Conservation (phyloP, 179 eudicot species). For the Beta macrorhiza region DNA sequence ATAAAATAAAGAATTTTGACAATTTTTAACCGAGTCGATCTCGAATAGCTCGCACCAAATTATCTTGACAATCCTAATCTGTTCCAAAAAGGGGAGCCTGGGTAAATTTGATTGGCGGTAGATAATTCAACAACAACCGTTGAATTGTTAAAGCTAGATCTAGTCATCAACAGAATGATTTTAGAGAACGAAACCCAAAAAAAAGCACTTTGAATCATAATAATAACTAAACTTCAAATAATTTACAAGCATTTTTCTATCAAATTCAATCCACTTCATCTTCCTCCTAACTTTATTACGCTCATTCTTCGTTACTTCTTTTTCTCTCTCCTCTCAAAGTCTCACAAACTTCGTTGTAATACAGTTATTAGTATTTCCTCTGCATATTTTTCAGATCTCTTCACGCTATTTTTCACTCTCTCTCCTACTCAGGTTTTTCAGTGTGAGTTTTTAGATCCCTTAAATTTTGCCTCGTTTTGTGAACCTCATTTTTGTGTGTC, state of each 20-base stretch:
- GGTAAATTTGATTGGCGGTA: background rate
- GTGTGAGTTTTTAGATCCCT: slow-evolving; percentile 20
- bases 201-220: background rate
- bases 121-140: slow-evolving; percentile 5
- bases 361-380: too few relatives aligned
- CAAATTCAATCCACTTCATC: slow-evolving; percentile 10
- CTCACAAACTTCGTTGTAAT: background rate
- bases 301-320: slow-evolving; percentile 13
- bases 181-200: background rate
- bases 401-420: background rate
- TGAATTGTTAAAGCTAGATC: slow-evolving; percentile 12
- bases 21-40: too few relatives aligned
- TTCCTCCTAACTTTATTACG: background rate
- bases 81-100: too few relatives aligned
- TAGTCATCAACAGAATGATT: background rate
- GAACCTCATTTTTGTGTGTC: background rate
- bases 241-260: background rate
- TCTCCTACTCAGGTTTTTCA: background rate
- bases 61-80: too few relatives aligned
- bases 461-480: background rate
- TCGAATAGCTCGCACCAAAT: too few relatives aligned
- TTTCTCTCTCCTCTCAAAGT: slow-evolving; percentile 3
- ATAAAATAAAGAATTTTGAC: too few relatives aligned
- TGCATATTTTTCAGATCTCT: background rate
- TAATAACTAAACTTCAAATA: background rate